These are phyloP conservation scores for Cyclaneusma minus DNA, from an alignment of 2,329 filamentous ascomycete species.

Conservation along the genomic window DNA sequence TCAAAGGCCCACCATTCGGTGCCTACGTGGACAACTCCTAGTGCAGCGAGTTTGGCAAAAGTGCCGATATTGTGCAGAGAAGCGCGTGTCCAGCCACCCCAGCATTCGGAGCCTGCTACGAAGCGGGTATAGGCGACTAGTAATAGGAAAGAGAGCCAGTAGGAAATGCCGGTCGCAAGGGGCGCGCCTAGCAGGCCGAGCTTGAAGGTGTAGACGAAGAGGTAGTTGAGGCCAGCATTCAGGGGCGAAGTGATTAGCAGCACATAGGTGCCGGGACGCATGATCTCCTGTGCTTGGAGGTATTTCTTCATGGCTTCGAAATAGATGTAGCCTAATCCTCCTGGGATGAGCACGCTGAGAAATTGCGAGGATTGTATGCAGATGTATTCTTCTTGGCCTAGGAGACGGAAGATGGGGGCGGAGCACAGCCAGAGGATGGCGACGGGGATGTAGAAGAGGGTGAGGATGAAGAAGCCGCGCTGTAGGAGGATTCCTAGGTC, in stretches of 20 bases:
- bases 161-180: slow-evolving; percentile 67
- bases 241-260: slow-evolving; percentile 69
- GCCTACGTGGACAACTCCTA: slow-evolving; percentile 71
- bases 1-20: slow-evolving; percentile 95
- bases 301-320: slow-evolving; percentile 81
- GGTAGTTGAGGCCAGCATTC: slow-evolving; percentile 65
- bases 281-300: slow-evolving; percentile 71
- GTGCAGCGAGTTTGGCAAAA: slow-evolving; percentile 58
- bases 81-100: slow-evolving; percentile 56
- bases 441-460: slow-evolving; percentile 57
- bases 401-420: slow-evolving; percentile 53
- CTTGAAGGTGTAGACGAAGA: slow-evolving; percentile 58
- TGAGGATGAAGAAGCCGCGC: slow-evolving; percentile 56
- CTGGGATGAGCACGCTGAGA: slow-evolving; percentile 58
- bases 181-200: slow-evolving; percentile 68
- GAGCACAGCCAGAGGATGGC: slow-evolving; percentile 61
- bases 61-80: slow-evolving; percentile 52
- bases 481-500: slow-evolving; percentile 69
- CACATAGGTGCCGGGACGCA: slow-evolving; percentile 68
- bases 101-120: slow-evolving; percentile 57
- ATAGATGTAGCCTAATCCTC: slow-evolving; percentile 74
- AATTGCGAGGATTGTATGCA: slow-evolving; percentile 61
- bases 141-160: slow-evolving; percentile 71
- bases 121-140: slow-evolving; percentile 60
- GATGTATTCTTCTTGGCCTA: slow-evolving; percentile 68